Percentiles rank a stretch among this genome's conserved stretches.
Conservation (phyloP, 2,329 filamentous ascomycete species). For the Leptoxyphium fumago region DNA sequence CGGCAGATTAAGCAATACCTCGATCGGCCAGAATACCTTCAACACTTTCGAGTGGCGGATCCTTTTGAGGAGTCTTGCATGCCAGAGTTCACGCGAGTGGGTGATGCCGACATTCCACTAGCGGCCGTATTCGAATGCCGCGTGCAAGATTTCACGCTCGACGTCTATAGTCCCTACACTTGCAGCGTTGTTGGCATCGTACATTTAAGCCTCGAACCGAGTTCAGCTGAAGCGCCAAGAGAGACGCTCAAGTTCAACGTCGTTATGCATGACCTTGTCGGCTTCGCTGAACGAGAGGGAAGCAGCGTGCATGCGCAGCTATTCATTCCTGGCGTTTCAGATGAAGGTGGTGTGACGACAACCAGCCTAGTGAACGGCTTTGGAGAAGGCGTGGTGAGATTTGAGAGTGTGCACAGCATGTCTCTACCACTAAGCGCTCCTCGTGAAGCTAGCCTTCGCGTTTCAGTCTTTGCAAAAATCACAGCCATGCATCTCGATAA, state of each 20-base stretch:
- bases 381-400: conserved; percentile 80
- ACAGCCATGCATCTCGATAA: conserved; percentile 93
- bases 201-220: conserved; percentile 81
- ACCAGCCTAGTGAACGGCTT: conserved; percentile 91
- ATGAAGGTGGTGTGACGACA: conserved; percentile 78
- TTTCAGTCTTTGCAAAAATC: conserved; percentile 83
- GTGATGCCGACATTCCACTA: conserved; percentile 83
- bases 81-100: conserved; percentile 81
- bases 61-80: conserved; percentile 84
- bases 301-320: conserved; percentile 92
- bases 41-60: conserved; percentile 83
- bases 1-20: conserved; percentile 94
- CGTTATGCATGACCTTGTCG: conserved; percentile 90
- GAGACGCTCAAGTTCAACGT: conserved; percentile 96
- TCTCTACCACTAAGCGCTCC: conserved; percentile 71
- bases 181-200: conserved; percentile 82
- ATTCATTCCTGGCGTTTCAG: conserved; percentile 83
- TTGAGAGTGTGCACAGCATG: conserved; percentile 98
- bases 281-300: conserved; percentile 89
- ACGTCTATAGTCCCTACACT: conserved; percentile 85
- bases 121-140: conserved; percentile 86
- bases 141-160: conserved; percentile 84
- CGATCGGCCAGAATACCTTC: conserved; percentile 84
- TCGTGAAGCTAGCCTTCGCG: conserved; percentile 59
- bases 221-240: conserved; percentile 77